Evolutionary conservation across 805 yeast genomes (phyloP).

Genomic region (Kuraishia molischiana): DNA sequence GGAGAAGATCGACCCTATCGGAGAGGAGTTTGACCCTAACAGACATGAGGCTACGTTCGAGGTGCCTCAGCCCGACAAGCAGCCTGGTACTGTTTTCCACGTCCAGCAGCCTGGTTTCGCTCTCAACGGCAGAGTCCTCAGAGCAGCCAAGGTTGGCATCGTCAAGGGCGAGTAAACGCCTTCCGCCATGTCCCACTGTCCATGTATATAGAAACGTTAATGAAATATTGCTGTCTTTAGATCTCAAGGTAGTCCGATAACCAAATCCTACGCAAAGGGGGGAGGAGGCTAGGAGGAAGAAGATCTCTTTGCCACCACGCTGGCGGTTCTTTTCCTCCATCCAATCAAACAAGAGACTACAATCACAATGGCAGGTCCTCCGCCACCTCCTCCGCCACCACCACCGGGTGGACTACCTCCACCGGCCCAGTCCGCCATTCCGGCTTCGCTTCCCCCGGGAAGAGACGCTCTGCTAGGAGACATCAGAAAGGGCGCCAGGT

Average conservation of each 20-base stretch:
- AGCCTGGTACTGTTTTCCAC: conserved; percentile 86
- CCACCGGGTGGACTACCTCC: conserved; percentile 30
- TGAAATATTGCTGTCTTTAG: not conserved
- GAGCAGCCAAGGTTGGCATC: conserved; percentile 95
- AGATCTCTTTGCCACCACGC: too few relatives aligned
- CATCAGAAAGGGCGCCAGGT: conserved; percentile 58
- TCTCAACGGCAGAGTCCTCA: conserved; percentile 75
- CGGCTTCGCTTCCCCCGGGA: conserved; percentile 21
- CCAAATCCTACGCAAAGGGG: not conserved
- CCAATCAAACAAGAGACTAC: too few relatives aligned
- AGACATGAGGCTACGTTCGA: conserved; percentile 90
- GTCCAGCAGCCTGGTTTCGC: conserved; percentile 89
- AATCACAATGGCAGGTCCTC: conserved; percentile 31
- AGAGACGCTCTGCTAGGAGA: conserved; percentile 65
- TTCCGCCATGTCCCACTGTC: too few relatives aligned
- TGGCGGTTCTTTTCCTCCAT: too few relatives aligned
- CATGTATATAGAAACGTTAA: not conserved
- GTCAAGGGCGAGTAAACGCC: conserved; percentile 54
- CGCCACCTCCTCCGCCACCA: conserved; percentile 55
- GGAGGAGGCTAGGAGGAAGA: not conserved
- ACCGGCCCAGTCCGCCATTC: conserved; percentile 20
- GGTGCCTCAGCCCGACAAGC: conserved; percentile 76
- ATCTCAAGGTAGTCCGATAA: not conserved
- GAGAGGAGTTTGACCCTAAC: conserved; percentile 84
- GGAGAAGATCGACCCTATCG: conserved; percentile 70